Base-by-base conservation (phyloP, 169 alveolate genomes). In the Theileria annulata region DNA sequence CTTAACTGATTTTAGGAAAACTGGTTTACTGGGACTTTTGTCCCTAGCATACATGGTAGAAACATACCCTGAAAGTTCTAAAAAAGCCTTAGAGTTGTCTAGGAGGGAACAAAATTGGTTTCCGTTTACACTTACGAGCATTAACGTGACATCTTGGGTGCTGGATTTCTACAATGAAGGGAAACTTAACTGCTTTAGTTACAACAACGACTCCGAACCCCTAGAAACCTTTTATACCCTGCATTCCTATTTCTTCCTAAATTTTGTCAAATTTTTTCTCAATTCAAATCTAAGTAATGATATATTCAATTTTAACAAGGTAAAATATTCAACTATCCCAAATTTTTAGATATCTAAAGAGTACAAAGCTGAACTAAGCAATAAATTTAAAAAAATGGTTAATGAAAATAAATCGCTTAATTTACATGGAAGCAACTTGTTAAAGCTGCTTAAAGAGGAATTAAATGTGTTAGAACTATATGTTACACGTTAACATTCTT, bases 91-190 rank as follows among this genome's bases (percentile, higher is more conserved):
- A 30, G 33, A 27, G 3, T 3, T 54, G 23, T 62, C 71, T 15
- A 62, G 71, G 31, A 15, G 19, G 1, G 37, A n/a, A 15, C 23
- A 15, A 19, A 62, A 62, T 13, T 84, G 90, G 90, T 60, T 84
- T 74, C 90, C 90, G 5, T 84, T 70, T 33, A 87, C 90, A 10
- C 67, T 84, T 25, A 77, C 88, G 1, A 84, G 90, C 35, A 71
- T 84, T 15, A 84, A 84, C 37, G 90, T 84, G 10, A 84, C 90
- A 8, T 49, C 87, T 15, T 84, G 90, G 90, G 76, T 78, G 1
- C 28, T 84, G 25, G 90, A 84, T 17, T 73, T 68, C 30, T 47
- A 51, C 79, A 84, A 37, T 64, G 64, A 59, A 27, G 56, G 66
- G 21, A 77, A 77, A 67, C 75, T 71, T 15, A 49, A 42, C 10